Evolutionary conservation across 2,329 filamentous ascomycete species (phyloP), one percentile per base, ranked within the genome.

Genomic region (Sarocladium oryzae): DNA sequence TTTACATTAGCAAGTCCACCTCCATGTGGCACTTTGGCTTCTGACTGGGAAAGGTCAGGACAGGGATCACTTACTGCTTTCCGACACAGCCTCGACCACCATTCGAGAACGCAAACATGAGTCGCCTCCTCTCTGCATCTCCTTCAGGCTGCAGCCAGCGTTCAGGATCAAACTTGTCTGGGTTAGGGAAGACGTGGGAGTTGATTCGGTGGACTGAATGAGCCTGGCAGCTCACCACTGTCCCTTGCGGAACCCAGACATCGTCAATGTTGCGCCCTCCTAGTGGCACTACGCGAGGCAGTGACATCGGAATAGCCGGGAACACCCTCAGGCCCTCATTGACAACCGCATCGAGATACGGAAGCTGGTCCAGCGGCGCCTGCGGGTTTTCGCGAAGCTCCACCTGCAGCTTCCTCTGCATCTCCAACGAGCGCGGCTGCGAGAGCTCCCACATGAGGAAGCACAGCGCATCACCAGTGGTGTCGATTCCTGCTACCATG

Each of bases 71-170:
- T 69, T 67, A 86, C 83, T 86, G 80, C 58, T 81, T 82, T 3
- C 82, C 82, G 21, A 83, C 76, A 55, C 84, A 88, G 0, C 82
- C 82, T 57, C 84, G 69, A 0, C 81, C 83, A 4, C 84, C 84
- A 45, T 72, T 78, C 6, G 81, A 77, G 69, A 87, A 86, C 0
- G 84, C 78, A 69, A 85, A 86, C 59, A 84, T 79, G 7, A 80
- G 60, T 38, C 79, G 70, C 57, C 79, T 79, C 52, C 81, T 73
- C 59, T 92, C 86, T 53, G 85, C 77, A 58, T 92, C 88, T 2
- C 88, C 89, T 41, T 84, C 77, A 8, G 78, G 75, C 15, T 77
- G 81, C 56, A 96, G 79, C 91, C 91, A 96, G 57, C 92, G 78
- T 52, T 92, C 87, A 0, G 91, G 91, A 49, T 84, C 75, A 62